Evolutionary conservation across 1,284 basidiomycete species (phyloP).

Genomic region (Rhodotorula glutinis): DNA sequence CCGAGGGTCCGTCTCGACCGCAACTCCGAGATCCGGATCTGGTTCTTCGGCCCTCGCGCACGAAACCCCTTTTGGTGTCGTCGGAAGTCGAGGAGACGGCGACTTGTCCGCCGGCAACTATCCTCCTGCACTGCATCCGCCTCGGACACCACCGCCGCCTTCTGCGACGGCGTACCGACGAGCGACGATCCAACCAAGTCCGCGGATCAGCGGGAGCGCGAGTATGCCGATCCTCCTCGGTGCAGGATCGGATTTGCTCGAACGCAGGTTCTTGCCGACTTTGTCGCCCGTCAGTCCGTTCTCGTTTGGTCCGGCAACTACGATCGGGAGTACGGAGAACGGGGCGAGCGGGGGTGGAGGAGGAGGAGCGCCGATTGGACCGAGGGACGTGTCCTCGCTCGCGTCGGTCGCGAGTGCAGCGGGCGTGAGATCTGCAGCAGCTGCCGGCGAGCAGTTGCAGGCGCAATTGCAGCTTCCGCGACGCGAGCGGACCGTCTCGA

Average conservation of each 20-base stretch:
- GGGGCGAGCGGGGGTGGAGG: background rate
- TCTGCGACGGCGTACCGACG: background rate
- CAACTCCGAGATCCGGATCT: too few species aligned
- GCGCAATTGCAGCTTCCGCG: constrained; percentile 15
- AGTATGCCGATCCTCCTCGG: constrained; percentile 10
- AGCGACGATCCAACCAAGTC: background rate
- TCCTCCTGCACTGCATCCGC: background rate
- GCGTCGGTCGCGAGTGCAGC: background rate
- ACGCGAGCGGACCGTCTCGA: constrained; percentile 16
- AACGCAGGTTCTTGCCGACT: constrained; percentile 2
- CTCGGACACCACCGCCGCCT: constrained; percentile 5
- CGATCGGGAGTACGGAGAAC: background rate
- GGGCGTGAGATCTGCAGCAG: background rate
- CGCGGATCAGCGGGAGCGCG: constrained; percentile 3
- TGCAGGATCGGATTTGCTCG: background rate
- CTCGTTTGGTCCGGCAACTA: background rate
- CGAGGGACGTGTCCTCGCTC: too few species aligned
- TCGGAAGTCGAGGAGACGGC: background rate
- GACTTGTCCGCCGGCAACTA: too few species aligned
- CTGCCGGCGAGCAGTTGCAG: constrained; percentile 12
- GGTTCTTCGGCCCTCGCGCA: background rate
- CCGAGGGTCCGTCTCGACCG: too few species aligned
- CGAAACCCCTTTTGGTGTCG: background rate
- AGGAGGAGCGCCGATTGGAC: too few species aligned
- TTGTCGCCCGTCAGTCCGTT: constrained; percentile 13